A percentile compares a stretch with the other conserved stretches of the same genome.
Evolutionary conservation across 164 flowering plant species (phyloP).

Genomic region (Chimonanthus salicifolius): DNA sequence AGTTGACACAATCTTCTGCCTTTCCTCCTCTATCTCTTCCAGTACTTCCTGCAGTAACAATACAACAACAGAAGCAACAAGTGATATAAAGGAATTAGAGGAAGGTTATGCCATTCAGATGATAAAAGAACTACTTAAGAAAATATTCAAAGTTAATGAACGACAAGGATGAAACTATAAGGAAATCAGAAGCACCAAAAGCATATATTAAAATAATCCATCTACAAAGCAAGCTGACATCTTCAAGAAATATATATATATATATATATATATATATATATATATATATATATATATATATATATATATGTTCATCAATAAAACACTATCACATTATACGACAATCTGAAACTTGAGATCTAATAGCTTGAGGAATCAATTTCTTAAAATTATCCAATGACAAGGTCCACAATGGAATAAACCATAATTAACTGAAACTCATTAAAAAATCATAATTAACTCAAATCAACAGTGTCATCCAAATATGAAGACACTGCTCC

Average conservation of each 20-base stretch:
- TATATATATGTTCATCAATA: background rate
- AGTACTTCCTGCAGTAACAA: slow-evolving; percentile 56
- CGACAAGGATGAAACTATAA: background rate
- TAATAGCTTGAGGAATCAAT: background rate
- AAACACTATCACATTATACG: too few species aligned
- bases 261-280: background rate
- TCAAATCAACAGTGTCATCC: background rate
- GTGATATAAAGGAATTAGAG: background rate
- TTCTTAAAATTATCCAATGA: background rate
- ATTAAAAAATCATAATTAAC: background rate
- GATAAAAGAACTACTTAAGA: background rate
- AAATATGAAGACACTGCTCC: background rate
- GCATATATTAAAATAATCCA: background rate
- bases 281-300: background rate
- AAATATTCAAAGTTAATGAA: too few species aligned
- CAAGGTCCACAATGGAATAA: background rate
- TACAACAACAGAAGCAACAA: too few species aligned
- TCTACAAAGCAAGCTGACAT: background rate
- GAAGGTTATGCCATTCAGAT: background rate
- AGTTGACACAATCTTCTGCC: slow-evolving; percentile 35
- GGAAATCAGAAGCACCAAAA: background rate
- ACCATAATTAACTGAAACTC: too few species aligned
- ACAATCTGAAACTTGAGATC: background rate
- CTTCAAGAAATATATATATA: background rate
- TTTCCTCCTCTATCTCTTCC: slow-evolving; percentile 79